Conservation (phyloP, 768 basidiomycete species). For the Tremella fuciformis region DNA sequence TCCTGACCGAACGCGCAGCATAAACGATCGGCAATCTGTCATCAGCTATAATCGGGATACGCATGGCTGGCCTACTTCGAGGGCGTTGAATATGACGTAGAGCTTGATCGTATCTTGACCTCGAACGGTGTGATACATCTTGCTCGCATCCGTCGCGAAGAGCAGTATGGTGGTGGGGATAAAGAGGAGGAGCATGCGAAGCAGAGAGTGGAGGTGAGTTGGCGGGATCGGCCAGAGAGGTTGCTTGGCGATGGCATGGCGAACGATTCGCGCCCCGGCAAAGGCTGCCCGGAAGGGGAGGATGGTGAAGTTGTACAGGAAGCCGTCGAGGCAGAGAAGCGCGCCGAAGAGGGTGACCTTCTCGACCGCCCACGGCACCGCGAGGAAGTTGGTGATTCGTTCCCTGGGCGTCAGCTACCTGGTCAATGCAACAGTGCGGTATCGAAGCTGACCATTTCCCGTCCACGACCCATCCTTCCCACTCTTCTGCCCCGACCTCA, state of each 20-base stretch:
- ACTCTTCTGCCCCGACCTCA: constrained; percentile 43
- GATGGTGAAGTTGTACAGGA: constrained; percentile 96
- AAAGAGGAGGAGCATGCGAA: constrained; percentile 73
- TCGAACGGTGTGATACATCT: constrained; percentile 95
- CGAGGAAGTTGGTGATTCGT: constrained; percentile 90
- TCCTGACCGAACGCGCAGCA: constrained; percentile 98
- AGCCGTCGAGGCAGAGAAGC: constrained; percentile 90
- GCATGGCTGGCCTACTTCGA: constrained; percentile 68
- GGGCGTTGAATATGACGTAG: constrained; percentile 97
- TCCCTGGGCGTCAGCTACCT: constrained; percentile 59
- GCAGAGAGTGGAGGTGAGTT: constrained; percentile 76
- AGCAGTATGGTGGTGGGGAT: constrained; percentile 71
- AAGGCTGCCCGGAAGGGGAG: constrained; percentile 73
- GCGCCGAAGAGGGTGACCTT: constrained; percentile 92
- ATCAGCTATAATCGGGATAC: neutral
- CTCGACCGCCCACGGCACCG: constrained; percentile 87
- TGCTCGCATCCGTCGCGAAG: constrained; percentile 87
- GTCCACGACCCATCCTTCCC: constrained; percentile 47
- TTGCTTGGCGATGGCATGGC: neutral
- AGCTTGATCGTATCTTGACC: constrained; percentile 98
- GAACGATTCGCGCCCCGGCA: constrained; percentile 31
- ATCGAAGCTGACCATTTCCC: constrained; percentile 46
- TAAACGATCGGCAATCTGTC: constrained; percentile 85
- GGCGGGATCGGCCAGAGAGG: constrained; percentile 27
- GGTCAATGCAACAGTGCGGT: neutral